Evolutionary conservation across 75 land plant species (phyloP).

Genomic region (Azolla pinnata): DNA sequence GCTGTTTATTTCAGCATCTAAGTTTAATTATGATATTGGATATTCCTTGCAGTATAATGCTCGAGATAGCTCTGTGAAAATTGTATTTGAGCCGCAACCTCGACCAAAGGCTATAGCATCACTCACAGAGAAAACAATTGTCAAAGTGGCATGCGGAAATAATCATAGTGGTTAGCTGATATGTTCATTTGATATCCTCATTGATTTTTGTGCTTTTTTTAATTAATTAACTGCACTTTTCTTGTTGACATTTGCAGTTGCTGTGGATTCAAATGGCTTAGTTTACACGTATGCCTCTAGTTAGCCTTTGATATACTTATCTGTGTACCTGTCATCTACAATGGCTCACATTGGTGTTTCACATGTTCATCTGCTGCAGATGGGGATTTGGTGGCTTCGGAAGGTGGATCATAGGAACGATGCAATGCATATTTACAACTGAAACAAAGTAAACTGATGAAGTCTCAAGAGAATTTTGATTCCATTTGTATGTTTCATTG

Average conservation of each 20-base stretch:
- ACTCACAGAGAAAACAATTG: conserved; percentile 54
- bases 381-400: conserved; percentile 99
- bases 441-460: too few relatives aligned
- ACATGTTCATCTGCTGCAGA: conserved; percentile 22
- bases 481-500: not conserved
- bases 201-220: not conserved
- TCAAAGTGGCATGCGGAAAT: conserved; percentile 94
- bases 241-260: conserved; percentile 43
- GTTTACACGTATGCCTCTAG: conserved; percentile 75
- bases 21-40: too few relatives aligned
- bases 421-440: too few relatives aligned
- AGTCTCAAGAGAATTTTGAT: too few relatives aligned
- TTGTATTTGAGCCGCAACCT: conserved; percentile 86
- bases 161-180: conserved; percentile 80
- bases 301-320: not conserved
- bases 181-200: not conserved
- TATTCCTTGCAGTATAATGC: conserved; percentile 82
- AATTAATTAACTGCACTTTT: not conserved
- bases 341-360: not conserved
- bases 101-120: conserved; percentile 73
- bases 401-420: conserved; percentile 47
- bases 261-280: conserved; percentile 80
- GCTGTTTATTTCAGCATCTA: too few relatives aligned
- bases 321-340: not conserved
- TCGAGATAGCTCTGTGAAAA: conserved; percentile 74